Evolutionary conservation across 306 rosid genomes (phyloP), one percentile per base, ranked within the genome.

Genomic region (Urtica urens): DNA sequence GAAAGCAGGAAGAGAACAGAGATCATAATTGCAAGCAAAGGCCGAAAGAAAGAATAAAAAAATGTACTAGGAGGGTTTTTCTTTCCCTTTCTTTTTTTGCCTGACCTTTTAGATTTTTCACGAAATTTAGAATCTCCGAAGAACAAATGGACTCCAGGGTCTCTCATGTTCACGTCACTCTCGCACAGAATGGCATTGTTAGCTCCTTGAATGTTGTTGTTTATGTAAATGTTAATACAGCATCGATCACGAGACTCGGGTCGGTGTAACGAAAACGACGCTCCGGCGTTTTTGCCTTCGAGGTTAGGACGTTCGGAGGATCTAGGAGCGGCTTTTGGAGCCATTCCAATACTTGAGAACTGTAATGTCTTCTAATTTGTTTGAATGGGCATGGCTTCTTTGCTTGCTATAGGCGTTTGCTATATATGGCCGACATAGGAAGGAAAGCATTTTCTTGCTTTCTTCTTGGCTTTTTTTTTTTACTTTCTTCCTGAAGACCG

Each of bases 121-220:
- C 38, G 25, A 37, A 60, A 17, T 65, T 65, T 65, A 38, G 58
- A 16, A 17, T 60, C 71, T 40, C 60, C 70, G 44, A 77, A 51
- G 62, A 9, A 42, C 24, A 77, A 54, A 47, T 29, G 20, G 46
- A 77, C 83, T 58, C 79, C 83, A 1, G 77, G 71, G 51, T 70
- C 72, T 55, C 65, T 65, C 76, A 68, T 68, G 15, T 59, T 55
- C 29, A 72, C 57, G 34, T 37, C 50, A 52, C 76, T 68, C 38
- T 23, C 68, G 25, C 59, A 22, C 68, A 72, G 24, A 27, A 55
- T 18, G 14, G 83, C 68, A 34, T 72, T 62, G 30, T 46, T 68
- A 16, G 67, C 55, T 3, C 71, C 83, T 20, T 72, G 79, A 33
- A 72, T 25, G 39, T 77, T 77, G 73, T 51, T 77, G 71, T 77